phyloP scores from a whole-genome alignment of 306 rosid species.

The Acacia acuminata region DNA sequence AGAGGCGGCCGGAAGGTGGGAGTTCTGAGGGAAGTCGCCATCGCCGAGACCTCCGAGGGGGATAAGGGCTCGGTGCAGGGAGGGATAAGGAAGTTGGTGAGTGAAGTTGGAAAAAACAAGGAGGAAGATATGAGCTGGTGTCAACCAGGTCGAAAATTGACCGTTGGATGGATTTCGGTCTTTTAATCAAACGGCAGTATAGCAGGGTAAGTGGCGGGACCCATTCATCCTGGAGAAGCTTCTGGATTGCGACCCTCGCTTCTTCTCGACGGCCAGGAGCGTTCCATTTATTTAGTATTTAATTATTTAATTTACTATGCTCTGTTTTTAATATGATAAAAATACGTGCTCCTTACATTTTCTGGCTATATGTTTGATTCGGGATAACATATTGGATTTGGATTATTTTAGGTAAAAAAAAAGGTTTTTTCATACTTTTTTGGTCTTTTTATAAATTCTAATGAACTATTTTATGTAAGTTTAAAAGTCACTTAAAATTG shows the following conservation, averaged over 20 bases:
- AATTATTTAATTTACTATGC: no score
- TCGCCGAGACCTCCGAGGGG: background rate
- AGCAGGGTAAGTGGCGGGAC: background rate
- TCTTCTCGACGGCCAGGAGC: background rate
- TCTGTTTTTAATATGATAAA: no score
- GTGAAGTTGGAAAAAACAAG: background rate
- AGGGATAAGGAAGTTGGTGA: conserved; percentile 28
- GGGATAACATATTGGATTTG: no score
- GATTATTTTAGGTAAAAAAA: no score
- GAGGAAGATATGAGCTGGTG: background rate
- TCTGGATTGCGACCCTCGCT: background rate
- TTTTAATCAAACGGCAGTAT: background rate
- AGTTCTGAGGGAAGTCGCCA: conserved; percentile 37
- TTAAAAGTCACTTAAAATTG: no score
- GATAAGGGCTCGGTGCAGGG: conserved; percentile 2
- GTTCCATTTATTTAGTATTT: background rate
- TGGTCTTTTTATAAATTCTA: no score
- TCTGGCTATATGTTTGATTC: no score
- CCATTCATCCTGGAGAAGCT: background rate
- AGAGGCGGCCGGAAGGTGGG: conserved; percentile 28
- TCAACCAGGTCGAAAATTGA: background rate
- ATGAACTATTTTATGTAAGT: no score
- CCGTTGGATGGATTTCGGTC: background rate
- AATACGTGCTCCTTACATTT: no score
- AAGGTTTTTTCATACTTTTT: no score